Base-by-base conservation (phyloP, 192 early-diverging fungal species). In the Coemansia sp. region DNA sequence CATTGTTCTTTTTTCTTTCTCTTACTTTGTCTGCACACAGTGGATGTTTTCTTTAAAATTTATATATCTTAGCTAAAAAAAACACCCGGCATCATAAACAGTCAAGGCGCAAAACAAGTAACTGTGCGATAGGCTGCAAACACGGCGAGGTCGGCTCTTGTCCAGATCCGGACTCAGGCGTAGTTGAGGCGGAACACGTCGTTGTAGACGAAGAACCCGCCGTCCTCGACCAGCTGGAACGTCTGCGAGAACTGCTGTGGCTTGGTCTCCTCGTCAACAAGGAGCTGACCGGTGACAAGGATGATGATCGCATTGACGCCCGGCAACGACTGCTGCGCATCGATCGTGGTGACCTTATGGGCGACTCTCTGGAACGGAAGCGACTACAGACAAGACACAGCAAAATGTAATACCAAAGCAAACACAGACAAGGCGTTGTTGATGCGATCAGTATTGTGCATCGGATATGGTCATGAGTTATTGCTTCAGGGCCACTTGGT, bases 121-220 rank as follows among this genome's bases (percentile, higher is more conserved):
- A n/a, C n/a, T n/a, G n/a, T n/a, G n/a, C 48, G 14, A 14, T 5
- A 48, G 29, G 30, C 8, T 63, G 20, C 61, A 29, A 14, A 2
- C n/a, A 12, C 28, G n/a, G n/a, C n/a, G n/a, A n/a, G n/a, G n/a
- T n/a, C n/a, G n/a, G n/a, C n/a, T n/a, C n/a, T n/a, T n/a, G n/a
- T n/a, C n/a, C n/a, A n/a, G n/a, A n/a, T n/a, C 5, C 5, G 22
- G 22, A 20, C 18, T 65, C 62, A 82, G 38, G 82, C 88, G 34
- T 92, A 93, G 76, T 88, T 87, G 34, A 94, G 85, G 57, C 91
- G 90, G 86, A 94, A 94, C 32, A 94, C 79, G 65, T 92, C 91
- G 82, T 98, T 96, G 81, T 80, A 92, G 55, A 98, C 82, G 75
- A 88, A 96, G 85, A 84, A 96, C 12, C 75, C 68, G 62, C 64